Base-by-base conservation (phyloP, 1,284 basidiomycete species). In the Papiliotrema laurentii region DNA sequence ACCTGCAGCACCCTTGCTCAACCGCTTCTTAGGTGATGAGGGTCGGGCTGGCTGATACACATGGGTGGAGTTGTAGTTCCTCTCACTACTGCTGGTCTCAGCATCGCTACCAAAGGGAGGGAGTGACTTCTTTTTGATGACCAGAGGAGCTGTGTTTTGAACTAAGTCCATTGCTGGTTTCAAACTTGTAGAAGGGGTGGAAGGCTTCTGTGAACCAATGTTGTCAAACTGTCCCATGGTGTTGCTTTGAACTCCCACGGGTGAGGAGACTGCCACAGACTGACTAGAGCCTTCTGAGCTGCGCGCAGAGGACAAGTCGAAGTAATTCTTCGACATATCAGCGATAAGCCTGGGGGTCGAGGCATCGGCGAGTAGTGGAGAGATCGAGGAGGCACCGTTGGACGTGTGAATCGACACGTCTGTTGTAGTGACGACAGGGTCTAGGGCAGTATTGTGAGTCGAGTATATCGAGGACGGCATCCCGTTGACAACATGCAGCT, bases 401-500 rank as follows among this genome's bases (percentile, higher is more conserved):
- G 44, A 24, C 3, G 34, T 11, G 13, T 22, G 31, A 11, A 25
- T 16, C 10, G 27, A 6, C 43, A n/a, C 16, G 27, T 26, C 16
- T 13, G 36, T 16, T 5, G 26, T 19, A 14, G 27, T 9, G 11
- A 22, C 25, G 26, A 30, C 28, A 24, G 26, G 18, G 25, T 41
- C 28, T 14, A 83, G 83, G 16, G 83, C 83, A 2, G 81, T 82
- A 33, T 81, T 77, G 13, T 78, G 75, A 53, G 82, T 85, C 7
- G 69, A 66, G 43, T 68, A 71, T 30, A 65, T 68, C 6, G 69
- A 72, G 7, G 73, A 73, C 1, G 75, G 71, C 45, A 85, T 77
- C 41, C 88, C 89, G 73, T 93, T 93, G 54, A 91, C 81, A 11
- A 93, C 88, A 63, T 84, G 83, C 37, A 93, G 80, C 18, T 55